These are phyloP conservation scores for Lathyrus tuberosus DNA, from an alignment of 306 rosid genomes.

Conservation along the genomic window DNA sequence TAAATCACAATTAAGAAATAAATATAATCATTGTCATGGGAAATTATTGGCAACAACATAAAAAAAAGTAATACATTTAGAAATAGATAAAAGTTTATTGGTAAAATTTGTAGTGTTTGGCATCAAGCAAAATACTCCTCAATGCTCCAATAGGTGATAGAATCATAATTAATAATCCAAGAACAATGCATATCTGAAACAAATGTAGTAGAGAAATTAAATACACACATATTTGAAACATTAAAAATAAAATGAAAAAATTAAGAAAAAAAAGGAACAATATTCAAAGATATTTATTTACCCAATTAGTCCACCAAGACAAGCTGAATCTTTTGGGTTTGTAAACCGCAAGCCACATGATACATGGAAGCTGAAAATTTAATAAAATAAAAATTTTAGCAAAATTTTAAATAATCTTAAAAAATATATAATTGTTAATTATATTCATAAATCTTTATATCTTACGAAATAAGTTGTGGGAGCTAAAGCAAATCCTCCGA, in stretches of 20 bases:
- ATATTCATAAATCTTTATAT: neutral
- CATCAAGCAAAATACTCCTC: constrained; percentile 37
- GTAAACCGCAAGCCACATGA: constrained; percentile 77
- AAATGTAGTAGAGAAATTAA: constrained; percentile 4
- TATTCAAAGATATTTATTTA: constrained; percentile 57
- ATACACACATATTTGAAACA: neutral
- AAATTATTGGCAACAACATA: too few relatives aligned
- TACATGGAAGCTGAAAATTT: constrained; percentile 69
- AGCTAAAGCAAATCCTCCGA: constrained; percentile 93
- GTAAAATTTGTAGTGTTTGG: constrained; percentile 63
- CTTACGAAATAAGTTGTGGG: constrained; percentile 91
- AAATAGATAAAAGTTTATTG: neutral
- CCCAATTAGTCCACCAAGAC: constrained; percentile 78
- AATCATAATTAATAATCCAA: constrained; percentile 58
- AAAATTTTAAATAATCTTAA: too few relatives aligned
- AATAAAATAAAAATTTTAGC: too few relatives aligned
- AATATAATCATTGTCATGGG: too few relatives aligned
- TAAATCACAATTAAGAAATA: too few relatives aligned
- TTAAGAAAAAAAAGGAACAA: neutral
- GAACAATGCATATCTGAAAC: constrained; percentile 66
- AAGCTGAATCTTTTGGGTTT: constrained; percentile 73
- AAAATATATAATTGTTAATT: neutral
- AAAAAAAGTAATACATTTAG: too few relatives aligned
- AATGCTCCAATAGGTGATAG: constrained; percentile 54
- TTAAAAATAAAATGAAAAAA: neutral